Percentiles rank a stretch among this genome's conserved stretches.
Evolutionary conservation across 1,139 yeast genomes (phyloP).

Genomic region (Yamadazyma dendronema): DNA sequence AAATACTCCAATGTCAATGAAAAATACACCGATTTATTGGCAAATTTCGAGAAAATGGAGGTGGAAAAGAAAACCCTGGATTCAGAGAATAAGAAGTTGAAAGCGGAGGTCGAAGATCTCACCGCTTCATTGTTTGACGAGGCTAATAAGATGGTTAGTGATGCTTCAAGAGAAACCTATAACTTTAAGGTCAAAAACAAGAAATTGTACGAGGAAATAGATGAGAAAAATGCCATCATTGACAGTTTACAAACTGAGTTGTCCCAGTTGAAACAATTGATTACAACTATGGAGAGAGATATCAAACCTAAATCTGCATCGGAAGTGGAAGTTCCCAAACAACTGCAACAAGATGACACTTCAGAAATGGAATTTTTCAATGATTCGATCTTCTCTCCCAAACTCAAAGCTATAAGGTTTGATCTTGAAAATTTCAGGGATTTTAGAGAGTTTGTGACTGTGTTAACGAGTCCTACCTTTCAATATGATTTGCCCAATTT

Average conservation of each 20-base stretch:
- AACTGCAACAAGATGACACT: too few species aligned
- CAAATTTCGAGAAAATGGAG: constrained; percentile 31
- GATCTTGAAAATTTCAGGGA: constrained; percentile 50
- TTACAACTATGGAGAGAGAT: constrained; percentile 31
- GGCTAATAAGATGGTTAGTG: constrained; percentile 77
- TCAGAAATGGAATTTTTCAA: constrained; percentile 6
- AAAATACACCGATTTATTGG: constrained; percentile 29
- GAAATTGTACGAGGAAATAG: constrained; percentile 62
- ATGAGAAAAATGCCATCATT: constrained; percentile 69
- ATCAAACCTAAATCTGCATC: constrained; percentile 7
- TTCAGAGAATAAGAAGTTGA: constrained; percentile 54
- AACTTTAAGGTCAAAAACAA: constrained; percentile 52
- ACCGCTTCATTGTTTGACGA: constrained; percentile 74
- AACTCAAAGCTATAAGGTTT: constrained; percentile 54
- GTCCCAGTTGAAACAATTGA: constrained; percentile 60
- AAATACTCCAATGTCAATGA: constrained; percentile 31
- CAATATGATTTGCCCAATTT: constrained; percentile 39
- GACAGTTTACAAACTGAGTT: constrained; percentile 69
- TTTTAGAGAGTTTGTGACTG: constrained; percentile 38
- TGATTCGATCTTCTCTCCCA: constrained; percentile 48
- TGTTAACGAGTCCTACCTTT: constrained; percentile 35
- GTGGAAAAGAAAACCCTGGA: constrained; percentile 51
- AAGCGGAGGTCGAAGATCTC: constrained; percentile 74
- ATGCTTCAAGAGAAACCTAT: constrained; percentile 61
- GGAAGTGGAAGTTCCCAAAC: constrained; percentile 4